Evolutionary conservation across 2,329 filamentous ascomycete genomes (phyloP).

Genomic region (Teratosphaeriaceae sp.): DNA sequence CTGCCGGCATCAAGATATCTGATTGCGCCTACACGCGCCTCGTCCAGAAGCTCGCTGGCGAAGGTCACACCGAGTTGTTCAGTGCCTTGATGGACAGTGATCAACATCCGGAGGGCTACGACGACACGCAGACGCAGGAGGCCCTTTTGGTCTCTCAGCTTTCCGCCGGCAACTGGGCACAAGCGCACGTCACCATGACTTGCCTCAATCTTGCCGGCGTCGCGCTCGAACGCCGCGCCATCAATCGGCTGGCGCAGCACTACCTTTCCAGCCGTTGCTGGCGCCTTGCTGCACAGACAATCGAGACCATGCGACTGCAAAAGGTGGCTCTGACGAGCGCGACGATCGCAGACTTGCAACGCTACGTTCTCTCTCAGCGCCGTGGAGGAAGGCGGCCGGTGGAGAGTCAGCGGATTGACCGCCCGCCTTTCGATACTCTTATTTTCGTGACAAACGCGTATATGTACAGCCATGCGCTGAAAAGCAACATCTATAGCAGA

Average conservation of each 20-base stretch:
- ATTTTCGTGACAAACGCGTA: slow-evolving; percentile 42
- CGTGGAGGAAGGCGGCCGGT: slow-evolving; percentile 30
- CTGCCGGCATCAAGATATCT: slow-evolving; percentile 56
- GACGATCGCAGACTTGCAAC: slow-evolving; percentile 40
- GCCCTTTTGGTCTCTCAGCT: slow-evolving; percentile 48
- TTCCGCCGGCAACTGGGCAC: slow-evolving; percentile 42
- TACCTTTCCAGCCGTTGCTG: slow-evolving; percentile 27
- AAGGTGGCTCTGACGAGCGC: slow-evolving; percentile 35
- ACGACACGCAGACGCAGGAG: slow-evolving; percentile 49
- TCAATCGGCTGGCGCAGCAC: slow-evolving; percentile 43
- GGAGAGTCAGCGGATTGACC: slow-evolving; percentile 9
- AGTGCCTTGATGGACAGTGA: slow-evolving; percentile 51
- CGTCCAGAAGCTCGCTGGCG: slow-evolving; percentile 56
- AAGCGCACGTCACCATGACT: slow-evolving; percentile 50
- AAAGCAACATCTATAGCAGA: slow-evolving; percentile 35
- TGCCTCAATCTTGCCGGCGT: slow-evolving; percentile 39
- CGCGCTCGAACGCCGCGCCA: slow-evolving; percentile 31
- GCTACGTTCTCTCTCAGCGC: slow-evolving; percentile 34
- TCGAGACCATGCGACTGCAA: slow-evolving; percentile 46
- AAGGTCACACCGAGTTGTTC: slow-evolving; percentile 48
- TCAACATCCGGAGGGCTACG: slow-evolving; percentile 58
- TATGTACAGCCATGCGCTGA: slow-evolving; percentile 30
- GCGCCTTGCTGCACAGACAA: slow-evolving; percentile 26
- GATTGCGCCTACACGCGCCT: slow-evolving; percentile 57
- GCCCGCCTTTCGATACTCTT: slow-evolving; percentile 29